Evolutionary conservation across 305 asterid species (phyloP), one percentile per base, ranked within the genome.

Genomic region (Coffea humblotiana): DNA sequence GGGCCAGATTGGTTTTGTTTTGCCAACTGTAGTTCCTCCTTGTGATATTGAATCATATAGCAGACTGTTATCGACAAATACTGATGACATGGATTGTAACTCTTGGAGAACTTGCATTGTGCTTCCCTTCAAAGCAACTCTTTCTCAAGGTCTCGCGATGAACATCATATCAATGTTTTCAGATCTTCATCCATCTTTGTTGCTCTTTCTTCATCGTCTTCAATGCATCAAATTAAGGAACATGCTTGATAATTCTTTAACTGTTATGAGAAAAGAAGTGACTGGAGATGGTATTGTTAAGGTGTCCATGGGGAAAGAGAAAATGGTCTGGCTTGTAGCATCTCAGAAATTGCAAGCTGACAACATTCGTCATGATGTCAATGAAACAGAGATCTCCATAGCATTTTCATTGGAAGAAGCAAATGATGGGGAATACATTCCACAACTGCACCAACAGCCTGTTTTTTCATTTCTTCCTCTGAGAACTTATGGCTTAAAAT

Each of bases 391-490:
- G 85, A 93, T 96, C 76, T 92, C 98, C 73, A 78, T 94, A 52
- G 99, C 99, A 43, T 93, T 94, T 90, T 90, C 96, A 40, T 84
- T 96, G 85, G 85, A 86, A 85, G 98, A 91, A 83, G 86, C 80
- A 47, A 70, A 61, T 79, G 90, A 85, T 74, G 92, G 92, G 75
- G 90, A 85, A 79, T 93, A 94, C 79, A 75, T 79, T 79, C 94
- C 99, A 61, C 80, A 87, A 63, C 85, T 92, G 72, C 82, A 87
- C 79, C 99, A 91, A 84, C 99, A 94, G 82, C 99, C 98, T 80
- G 99, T 91, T 84, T 96, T 96, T 87, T 92, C 99, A 4, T 96
- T 91, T 92, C 99, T 96, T 85, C 99, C 99, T 75, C 84, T 96
- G 78, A 89, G 99, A 83, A 91, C 93, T 27, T 96, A 96, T 72